These are phyloP conservation scores for Suillus weaverae DNA, from an alignment of 768 basidiomycete genomes.

Conservation along the genomic window DNA sequence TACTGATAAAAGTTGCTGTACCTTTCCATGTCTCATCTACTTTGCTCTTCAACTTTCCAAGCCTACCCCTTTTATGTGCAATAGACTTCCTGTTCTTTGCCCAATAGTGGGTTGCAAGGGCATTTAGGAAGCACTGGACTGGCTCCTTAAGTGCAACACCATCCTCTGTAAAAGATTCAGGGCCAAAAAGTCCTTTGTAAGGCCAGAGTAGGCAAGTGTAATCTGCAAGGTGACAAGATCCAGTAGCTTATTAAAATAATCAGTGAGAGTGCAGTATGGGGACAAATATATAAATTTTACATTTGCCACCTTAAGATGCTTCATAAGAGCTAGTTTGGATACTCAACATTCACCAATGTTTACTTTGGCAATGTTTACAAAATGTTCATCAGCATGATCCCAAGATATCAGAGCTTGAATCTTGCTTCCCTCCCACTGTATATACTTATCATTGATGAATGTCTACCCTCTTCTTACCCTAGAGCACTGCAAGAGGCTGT, in stretches of 20 bases:
- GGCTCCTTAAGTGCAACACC: background rate
- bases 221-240: background rate
- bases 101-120: background rate
- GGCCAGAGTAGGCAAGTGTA: background rate
- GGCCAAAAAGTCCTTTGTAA: background rate
- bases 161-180: background rate
- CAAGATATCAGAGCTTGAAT: too few relatives aligned
- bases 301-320: too few relatives aligned
- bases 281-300: too few relatives aligned
- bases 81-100: background rate
- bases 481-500: too few relatives aligned
- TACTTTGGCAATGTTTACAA: too few relatives aligned
- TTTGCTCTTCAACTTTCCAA: background rate
- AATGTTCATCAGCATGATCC: too few relatives aligned
- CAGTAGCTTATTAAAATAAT: background rate
- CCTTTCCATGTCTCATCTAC: background rate
- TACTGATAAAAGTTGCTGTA: background rate
- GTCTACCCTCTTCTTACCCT: too few relatives aligned
- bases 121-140: background rate
- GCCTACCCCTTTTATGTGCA: background rate
- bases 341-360: too few relatives aligned
- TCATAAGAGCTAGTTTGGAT: too few relatives aligned
- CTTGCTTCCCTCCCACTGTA: too few relatives aligned
- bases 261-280: background rate
- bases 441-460: too few relatives aligned